Percentiles rank a stretch among this genome's conserved stretches.
These are phyloP conservation scores for Hypoxylon trugodes DNA, from an alignment of 495 filamentous ascomycete genomes.

Conservation along the genomic window DNA sequence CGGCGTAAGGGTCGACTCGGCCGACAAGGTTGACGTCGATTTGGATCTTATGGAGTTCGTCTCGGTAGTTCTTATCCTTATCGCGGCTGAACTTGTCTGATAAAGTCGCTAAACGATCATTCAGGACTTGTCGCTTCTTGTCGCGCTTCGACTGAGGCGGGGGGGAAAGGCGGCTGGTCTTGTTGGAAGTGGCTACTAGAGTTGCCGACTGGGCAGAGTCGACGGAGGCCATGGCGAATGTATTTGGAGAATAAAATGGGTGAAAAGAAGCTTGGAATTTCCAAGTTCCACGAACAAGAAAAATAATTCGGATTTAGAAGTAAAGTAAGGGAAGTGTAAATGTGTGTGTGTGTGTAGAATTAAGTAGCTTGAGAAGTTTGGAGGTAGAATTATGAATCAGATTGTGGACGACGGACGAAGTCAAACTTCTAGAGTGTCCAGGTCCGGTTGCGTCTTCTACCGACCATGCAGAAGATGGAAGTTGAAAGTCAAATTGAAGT, in stretches of 20 bases:
- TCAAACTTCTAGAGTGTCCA: background rate
- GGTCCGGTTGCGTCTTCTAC: background rate
- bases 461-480: background rate
- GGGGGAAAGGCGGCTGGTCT: constrained; percentile 39
- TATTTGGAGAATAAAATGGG: background rate
- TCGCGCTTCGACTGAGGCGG: constrained; percentile 81
- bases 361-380: background rate
- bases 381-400: constrained; percentile 2
- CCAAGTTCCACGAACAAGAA: background rate
- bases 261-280: background rate
- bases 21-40: constrained; percentile 88
- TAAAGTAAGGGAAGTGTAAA: background rate
- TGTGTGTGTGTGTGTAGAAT: too few species aligned
- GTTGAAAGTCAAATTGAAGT: background rate
- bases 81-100: constrained; percentile 79
- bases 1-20: constrained; percentile 78
- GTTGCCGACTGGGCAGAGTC: constrained; percentile 36
- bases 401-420: background rate
- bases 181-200: constrained; percentile 30
- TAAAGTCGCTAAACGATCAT: constrained; percentile 77
- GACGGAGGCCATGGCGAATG: constrained; percentile 31
- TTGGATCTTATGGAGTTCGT: constrained; percentile 87
- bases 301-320: background rate
- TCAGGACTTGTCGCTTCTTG: constrained; percentile 80
- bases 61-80: constrained; percentile 83